These are phyloP conservation scores for Geranium incanum DNA, from an alignment of 441 rosid species.

Conservation along the genomic window DNA sequence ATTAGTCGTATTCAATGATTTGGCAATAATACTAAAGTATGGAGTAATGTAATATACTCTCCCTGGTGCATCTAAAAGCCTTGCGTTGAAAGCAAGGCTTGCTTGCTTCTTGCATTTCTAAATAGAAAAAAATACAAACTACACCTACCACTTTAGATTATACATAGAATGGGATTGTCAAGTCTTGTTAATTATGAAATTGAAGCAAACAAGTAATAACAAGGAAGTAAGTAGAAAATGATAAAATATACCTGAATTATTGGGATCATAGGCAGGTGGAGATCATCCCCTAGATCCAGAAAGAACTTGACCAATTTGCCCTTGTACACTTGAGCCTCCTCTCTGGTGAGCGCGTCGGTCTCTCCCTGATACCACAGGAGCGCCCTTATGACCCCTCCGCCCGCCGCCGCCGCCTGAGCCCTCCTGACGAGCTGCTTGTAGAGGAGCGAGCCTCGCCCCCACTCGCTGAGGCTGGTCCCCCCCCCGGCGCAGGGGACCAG, in stretches of 20 bases:
- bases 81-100: too few relatives aligned
- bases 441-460: slow-evolving; percentile 52
- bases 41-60: too few relatives aligned
- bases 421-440: slow-evolving; percentile 51
- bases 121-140: too few relatives aligned
- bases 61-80: too few relatives aligned
- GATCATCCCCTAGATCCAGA: slow-evolving; percentile 33
- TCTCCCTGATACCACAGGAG: slow-evolving; percentile 92
- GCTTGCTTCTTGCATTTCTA: too few relatives aligned
- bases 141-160: too few relatives aligned
- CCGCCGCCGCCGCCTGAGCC: slow-evolving; percentile 32
- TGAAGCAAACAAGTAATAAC: not conserved
- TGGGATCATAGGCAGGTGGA: not conserved
- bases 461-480: slow-evolving; percentile 60
- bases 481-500: slow-evolving; percentile 81
- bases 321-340: slow-evolving; percentile 47
- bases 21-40: too few relatives aligned
- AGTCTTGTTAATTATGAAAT: too few relatives aligned
- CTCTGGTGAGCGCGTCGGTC: slow-evolving; percentile 40
- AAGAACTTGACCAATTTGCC: slow-evolving; percentile 47
- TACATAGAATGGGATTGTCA: too few relatives aligned
- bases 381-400: slow-evolving; percentile 43
- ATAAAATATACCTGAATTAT: slow-evolving; percentile 14
- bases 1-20: too few relatives aligned
- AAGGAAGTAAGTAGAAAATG: not conserved